A percentile compares a stretch with the other conserved stretches of the same genome.
These are phyloP conservation scores for Solanum appendiculatum DNA, from an alignment of 257 asterid species.

Conservation along the genomic window DNA sequence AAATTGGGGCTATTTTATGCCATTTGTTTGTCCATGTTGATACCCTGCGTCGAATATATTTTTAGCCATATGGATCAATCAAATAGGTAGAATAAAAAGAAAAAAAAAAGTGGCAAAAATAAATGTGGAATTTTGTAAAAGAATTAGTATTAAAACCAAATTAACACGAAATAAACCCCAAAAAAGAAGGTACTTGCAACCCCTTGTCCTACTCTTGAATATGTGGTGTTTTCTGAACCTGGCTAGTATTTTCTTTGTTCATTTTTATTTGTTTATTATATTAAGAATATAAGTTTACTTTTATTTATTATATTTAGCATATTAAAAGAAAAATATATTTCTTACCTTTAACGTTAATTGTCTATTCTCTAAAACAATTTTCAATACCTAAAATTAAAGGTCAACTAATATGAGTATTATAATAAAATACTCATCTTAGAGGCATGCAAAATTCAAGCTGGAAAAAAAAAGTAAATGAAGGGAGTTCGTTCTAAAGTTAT, in stretches of 20 bases:
- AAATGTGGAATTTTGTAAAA: too few relatives aligned
- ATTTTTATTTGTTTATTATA: not conserved
- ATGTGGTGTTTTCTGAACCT: not conserved
- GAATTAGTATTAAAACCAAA: too few relatives aligned
- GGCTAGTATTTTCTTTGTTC: not conserved
- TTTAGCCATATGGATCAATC: not conserved
- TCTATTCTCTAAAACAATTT: not conserved
- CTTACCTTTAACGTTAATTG: not conserved
- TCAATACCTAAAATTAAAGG: not conserved
- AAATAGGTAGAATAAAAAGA: too few relatives aligned
- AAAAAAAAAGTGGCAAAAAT: too few relatives aligned
- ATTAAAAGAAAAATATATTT: too few relatives aligned
- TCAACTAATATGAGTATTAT: not conserved
- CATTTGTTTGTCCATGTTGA: not conserved
- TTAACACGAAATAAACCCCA: too few relatives aligned
- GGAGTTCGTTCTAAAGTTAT: too few relatives aligned
- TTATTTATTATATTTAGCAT: too few relatives aligned
- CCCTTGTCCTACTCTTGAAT: not conserved
- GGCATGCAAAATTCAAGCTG: too few relatives aligned
- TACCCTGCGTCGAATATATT: not conserved
- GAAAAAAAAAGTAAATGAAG: too few relatives aligned
- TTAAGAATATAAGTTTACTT: too few relatives aligned
- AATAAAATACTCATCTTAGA: not conserved
- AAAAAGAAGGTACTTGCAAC: not conserved
- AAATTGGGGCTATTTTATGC: too few relatives aligned